Evolutionary conservation across 768 basidiomycete species (phyloP), one percentile per base, ranked within the genome.

Genomic region (Russula ochroleuca): DNA sequence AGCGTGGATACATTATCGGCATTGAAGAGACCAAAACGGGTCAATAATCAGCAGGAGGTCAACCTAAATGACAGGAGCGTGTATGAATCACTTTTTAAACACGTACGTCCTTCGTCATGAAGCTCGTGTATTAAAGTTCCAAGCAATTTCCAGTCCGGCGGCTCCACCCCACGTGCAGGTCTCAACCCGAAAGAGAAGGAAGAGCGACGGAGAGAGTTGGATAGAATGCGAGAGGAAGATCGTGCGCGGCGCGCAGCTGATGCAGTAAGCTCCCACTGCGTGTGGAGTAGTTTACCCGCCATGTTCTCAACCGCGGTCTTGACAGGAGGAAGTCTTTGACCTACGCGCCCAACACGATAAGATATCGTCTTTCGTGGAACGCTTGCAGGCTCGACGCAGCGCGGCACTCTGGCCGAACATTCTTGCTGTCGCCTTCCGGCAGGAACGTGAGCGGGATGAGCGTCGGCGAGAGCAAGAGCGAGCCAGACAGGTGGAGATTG

Each of bases 191-290:
- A 70, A 58, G 66, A 67, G 47, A 70, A 70, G 57, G 67, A 71
- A 40, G 72, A 73, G 48, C 66, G 70, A 38, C 61, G 69, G 33
- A 68, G 68, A 48, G 71, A 73, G 63, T 35, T 73, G 38, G 67
- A 71, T 60, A 60, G 64, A 48, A 66, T 71, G 67, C 70, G 72
- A 28, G 72, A 73, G 40, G 72, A 70, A 50, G 72, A 73, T 54
- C 63, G 68, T 37, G 63, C 59, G n/a, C 61, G 66, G 28, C 69
- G 72, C n/a, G 66, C 58, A 17, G 66, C 68, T 25, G 66, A 66
- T 52, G 48, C 53, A 35, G 70, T 69, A 41, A 50, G 68, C 53
- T 43, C 21, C 11, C 23, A 35, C 21, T 53, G 19, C 45, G 25
- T 48, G 40, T 54, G 43, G 3, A 11, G 23, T 25, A 17, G 41